These are phyloP conservation scores for Amaranthus palmeri DNA, from an alignment of 148 eudicot genomes.

Conservation along the genomic window DNA sequence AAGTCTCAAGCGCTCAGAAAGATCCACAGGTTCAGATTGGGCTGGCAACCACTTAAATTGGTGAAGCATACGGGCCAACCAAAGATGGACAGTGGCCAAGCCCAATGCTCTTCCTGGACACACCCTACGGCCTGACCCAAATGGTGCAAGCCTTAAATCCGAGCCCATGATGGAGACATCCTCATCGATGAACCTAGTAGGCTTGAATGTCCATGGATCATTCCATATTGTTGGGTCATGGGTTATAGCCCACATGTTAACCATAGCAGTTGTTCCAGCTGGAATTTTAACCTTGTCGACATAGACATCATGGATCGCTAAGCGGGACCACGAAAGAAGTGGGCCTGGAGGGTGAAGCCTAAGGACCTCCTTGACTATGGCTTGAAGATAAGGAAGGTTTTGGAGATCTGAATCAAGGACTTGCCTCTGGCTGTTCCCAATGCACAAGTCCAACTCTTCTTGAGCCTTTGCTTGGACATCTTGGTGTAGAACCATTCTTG, in stretches of 20 bases:
- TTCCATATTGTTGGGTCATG: conserved; percentile 67
- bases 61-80: conserved; percentile 65
- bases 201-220: conserved; percentile 63
- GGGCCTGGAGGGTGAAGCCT: conserved; percentile 90
- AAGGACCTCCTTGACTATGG: conserved; percentile 68
- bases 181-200: conserved; percentile 54
- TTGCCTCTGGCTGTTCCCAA: conserved; percentile 27
- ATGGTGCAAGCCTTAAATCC: conserved; percentile 78
- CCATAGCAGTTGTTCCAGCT: conserved; percentile 81
- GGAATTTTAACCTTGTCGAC: conserved; percentile 51
- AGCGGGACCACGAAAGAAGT: conserved; percentile 83
- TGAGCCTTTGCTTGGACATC: conserved; percentile 69
- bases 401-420: conserved; percentile 65
- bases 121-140: conserved; percentile 73
- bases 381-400: conserved; percentile 63
- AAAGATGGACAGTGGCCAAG: conserved; percentile 57
- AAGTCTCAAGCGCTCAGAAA: conserved; percentile 64
- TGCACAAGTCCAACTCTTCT: conserved; percentile 40
- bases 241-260: conserved; percentile 92
- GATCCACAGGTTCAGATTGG: conserved; percentile 45
- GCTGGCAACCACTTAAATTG: conserved; percentile 52
- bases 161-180: conserved; percentile 65
- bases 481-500: conserved; percentile 62
- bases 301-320: conserved; percentile 55
- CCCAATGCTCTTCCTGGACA: conserved; percentile 73